Percentiles rank a stretch among this genome's conserved stretches.
These are phyloP conservation scores for Nicotiana sylvestris DNA, from an alignment of 257 asterid species.

Conservation along the genomic window DNA sequence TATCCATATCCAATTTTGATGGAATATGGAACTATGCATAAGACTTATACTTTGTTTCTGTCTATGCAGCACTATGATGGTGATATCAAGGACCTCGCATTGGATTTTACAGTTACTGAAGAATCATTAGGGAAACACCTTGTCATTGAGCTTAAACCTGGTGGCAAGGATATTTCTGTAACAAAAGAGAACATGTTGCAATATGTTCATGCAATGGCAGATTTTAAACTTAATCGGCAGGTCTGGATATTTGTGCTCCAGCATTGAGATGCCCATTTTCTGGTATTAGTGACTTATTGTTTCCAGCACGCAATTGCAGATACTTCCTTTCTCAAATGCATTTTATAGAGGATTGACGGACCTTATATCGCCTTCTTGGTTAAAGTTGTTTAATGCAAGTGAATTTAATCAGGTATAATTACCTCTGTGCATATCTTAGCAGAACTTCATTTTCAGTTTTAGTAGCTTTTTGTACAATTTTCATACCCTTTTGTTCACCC, in stretches of 20 bases:
- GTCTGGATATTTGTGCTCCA: slow-evolving; percentile 33
- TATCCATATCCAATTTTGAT: neutral
- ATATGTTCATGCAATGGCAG: slow-evolving; percentile 95
- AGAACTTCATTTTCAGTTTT: slow-evolving; percentile 6
- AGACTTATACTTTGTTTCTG: neutral
- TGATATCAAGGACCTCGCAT: slow-evolving; percentile 67
- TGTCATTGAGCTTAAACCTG: slow-evolving; percentile 86
- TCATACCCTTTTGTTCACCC: neutral
- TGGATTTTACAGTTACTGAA: slow-evolving; percentile 96
- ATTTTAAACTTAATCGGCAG: slow-evolving; percentile 93
- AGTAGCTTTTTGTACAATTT: neutral
- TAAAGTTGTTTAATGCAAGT: slow-evolving; percentile 85
- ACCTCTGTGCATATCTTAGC: slow-evolving; percentile 8
- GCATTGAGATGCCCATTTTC: slow-evolving; percentile 11
- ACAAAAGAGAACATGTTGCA: slow-evolving; percentile 93
- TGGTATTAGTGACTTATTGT: slow-evolving; percentile 29
- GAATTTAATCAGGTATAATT: slow-evolving; percentile 91
- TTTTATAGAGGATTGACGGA: slow-evolving; percentile 90
- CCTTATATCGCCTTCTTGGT: slow-evolving; percentile 91
- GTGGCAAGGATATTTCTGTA: slow-evolving; percentile 77
- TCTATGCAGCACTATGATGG: slow-evolving; percentile 85
- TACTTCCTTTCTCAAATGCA: slow-evolving; percentile 92
- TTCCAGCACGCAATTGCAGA: slow-evolving; percentile 48
- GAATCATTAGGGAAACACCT: slow-evolving; percentile 71
- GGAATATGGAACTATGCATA: neutral